Evolutionary conservation across 768 basidiomycete genomes (phyloP), one percentile per base, ranked within the genome.

Genomic region (Chalciporus piperatus): DNA sequence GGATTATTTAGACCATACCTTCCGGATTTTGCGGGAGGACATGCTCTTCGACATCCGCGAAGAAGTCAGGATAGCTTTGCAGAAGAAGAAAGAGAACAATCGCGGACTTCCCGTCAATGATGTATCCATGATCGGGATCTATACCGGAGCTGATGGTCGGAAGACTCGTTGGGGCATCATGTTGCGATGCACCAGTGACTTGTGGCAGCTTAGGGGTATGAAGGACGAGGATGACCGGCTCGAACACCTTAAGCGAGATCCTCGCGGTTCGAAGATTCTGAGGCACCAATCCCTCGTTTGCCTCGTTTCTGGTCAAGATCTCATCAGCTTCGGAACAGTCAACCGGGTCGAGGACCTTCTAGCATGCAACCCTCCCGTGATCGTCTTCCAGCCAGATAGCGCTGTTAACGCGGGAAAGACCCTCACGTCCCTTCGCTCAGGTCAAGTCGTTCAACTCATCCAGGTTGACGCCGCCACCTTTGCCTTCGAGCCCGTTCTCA

Each of bases 11-110:
- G 85, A 86, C 55, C 83, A 83, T 39, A 82, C 81, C 44, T 87
- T 84, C 57, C 77, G 86, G 1, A 70, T 87, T 27, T 66, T 84
- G 11, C 66, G 86, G 1, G 85, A 87, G 54, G 85, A 83, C 49
- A 81, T 84, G 79, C 45, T 85, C 6, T 72, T 75, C 50, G 80
- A 82, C 43, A 71, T 84, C 41, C 72, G 74, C 11, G 79, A 85
- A 30, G 81, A 80, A 55, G 48, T 84, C 10, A 73, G 76, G 52
- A 69, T 75, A 6, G 69, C 64, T 1, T 47, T 69, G 4, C 65
- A 66, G 8, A 63, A 70, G 8, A 63, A 70, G 59, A 74, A 73
- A 53, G 70, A 72, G 1, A 59, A 65, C n/a, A 54, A 67, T 49
- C 68, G 75, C 8, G 73, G 72, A 4, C 52, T 72, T 6, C 58